A percentile compares a stretch with the other conserved stretches of the same genome.
phyloP scores from a whole-genome alignment of 768 basidiomycete genomes.

The Obba rivulosa region DNA sequence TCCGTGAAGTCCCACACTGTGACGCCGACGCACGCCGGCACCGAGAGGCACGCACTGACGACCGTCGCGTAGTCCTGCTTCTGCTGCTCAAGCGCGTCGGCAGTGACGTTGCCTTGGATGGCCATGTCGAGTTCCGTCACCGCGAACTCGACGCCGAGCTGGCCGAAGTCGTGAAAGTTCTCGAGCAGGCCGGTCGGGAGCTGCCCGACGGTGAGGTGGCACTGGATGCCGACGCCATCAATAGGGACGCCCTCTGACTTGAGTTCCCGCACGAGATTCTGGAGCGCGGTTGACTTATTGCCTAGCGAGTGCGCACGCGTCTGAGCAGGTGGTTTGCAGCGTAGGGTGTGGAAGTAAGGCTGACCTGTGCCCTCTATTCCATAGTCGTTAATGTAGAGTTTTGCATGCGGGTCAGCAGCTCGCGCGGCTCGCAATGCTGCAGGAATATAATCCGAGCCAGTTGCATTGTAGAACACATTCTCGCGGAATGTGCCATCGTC shows the following conservation, averaged over 20 bases:
- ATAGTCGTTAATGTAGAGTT: conserved; percentile 47
- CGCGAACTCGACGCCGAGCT: conserved; percentile 58
- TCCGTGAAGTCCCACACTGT: conserved; percentile 39
- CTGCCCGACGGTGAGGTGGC: conserved; percentile 53
- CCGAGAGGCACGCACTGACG: conserved; percentile 43
- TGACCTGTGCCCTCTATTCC: conserved; percentile 24
- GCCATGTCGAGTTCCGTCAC: conserved; percentile 64
- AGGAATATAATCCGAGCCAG: conserved; percentile 41
- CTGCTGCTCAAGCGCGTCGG: conserved; percentile 46
- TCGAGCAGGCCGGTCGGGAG: conserved; percentile 41
- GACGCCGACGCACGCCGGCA: conserved; percentile 29
- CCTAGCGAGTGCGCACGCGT: conserved; percentile 16
- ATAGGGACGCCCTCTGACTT: conserved; percentile 43
- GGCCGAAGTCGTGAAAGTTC: conserved; percentile 47
- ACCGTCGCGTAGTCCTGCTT: conserved; percentile 51
- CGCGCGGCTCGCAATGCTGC: conserved; percentile 47
- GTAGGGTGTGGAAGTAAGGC: background rate
- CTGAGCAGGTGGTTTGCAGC: background rate
- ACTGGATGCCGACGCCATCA: conserved; percentile 57
- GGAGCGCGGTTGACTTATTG: conserved; percentile 49
- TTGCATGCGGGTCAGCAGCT: conserved; percentile 46
- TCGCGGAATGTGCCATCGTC: conserved; percentile 52
- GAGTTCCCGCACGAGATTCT: conserved; percentile 44
- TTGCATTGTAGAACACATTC: conserved; percentile 46
- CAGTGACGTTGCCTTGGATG: conserved; percentile 36